Evolutionary conservation across 2,329 filamentous ascomycete genomes (phyloP), one percentile per base, ranked within the genome.

Genomic region (Plectosphaerella cucumerina): DNA sequence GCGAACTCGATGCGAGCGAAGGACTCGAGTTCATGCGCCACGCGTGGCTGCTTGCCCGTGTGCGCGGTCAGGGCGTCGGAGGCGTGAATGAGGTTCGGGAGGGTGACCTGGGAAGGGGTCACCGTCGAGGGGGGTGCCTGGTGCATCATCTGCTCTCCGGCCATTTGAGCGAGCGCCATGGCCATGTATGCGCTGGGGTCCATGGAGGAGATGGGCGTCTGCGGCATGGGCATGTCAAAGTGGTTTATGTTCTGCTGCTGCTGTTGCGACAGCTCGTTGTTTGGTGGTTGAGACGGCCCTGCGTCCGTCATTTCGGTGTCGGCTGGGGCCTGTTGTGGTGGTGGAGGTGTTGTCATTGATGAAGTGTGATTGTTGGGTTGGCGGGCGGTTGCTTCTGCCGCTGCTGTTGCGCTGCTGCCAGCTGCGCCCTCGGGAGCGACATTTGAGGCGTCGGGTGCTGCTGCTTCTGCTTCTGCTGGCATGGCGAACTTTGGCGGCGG

Each of bases 1-100:
- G 80, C 77, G 63, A 92, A 91, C 60, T 85, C 81, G 54, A 92
- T 73, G 48, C 75, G 72, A 42, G 80, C 80, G 63, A 81, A 83
- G 3, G 78, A 81, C 60, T 82, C 76, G 14, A 83, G 66, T 8
- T 65, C 65, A 35, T 65, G 60, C 39, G 68, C 62, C 50, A 63
- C 66, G 52, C 61, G 60, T 9, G 63, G 57, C 5, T 52, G 53
- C 37, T 48, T 48, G 47, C 44, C 49, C 20, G 31, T 15, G 33
- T 20, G 39, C 33, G 45, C 20, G n/a, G 58, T 52, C 10, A 68
- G 53, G 10, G 61, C 58, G 31, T 65, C 58, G 46, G 63, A 58
- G 15, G 56, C 58, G 34, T 66, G 62, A 55, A 68, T 58, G 6
- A 63, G 52, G 51, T 69, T 69, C 4, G 73, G 70, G 8, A 75